These are phyloP conservation scores for Incumbomyces lentus DNA, from an alignment of 2,329 filamentous ascomycete species.

Conservation along the genomic window DNA sequence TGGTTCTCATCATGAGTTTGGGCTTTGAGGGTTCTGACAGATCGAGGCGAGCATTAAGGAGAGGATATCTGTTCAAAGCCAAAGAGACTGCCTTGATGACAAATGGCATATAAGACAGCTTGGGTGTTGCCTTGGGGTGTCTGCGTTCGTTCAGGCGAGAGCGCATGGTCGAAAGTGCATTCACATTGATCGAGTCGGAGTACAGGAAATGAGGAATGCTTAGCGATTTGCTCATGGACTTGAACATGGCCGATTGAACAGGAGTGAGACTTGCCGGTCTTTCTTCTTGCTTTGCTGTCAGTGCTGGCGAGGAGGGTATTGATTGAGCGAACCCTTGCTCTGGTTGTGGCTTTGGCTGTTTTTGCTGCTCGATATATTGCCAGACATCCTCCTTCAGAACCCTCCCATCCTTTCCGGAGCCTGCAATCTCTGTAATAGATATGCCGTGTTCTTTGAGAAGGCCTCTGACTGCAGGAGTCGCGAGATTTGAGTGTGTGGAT, in stretches of 20 bases:
- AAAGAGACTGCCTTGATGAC: conserved; percentile 91
- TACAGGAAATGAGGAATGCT: conserved; percentile 93
- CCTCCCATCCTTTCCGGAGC: conserved; percentile 81
- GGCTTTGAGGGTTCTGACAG: conserved; percentile 54
- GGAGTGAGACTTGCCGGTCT: conserved; percentile 60
- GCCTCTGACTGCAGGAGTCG: conserved; percentile 86
- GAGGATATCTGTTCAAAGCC: conserved; percentile 67
- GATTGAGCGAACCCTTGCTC: conserved; percentile 15
- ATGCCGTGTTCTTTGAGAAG: conserved; percentile 70
- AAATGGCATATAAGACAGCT: conserved; percentile 85
- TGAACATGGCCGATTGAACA: conserved; percentile 91
- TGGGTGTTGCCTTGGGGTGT: conserved; percentile 38
- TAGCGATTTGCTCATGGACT: conserved; percentile 86
- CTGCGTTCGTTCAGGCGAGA: conserved; percentile 60
- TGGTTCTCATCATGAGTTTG: conserved; percentile 62
- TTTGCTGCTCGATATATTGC: conserved; percentile 51
- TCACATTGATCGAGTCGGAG: conserved; percentile 79
- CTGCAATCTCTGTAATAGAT: conserved; percentile 65
- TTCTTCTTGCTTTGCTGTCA: conserved; percentile 51
- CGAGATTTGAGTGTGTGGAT: conserved; percentile 58
- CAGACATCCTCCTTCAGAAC: conserved; percentile 89
- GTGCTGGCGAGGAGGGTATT: conserved; percentile 26
- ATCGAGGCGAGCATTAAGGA: conserved; percentile 81
- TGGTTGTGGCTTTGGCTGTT: conserved; percentile 25
- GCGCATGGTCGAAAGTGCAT: conserved; percentile 61